Evolutionary conservation across 805 yeast genomes (phyloP), one percentile per base, ranked within the genome.

Genomic region (Schizosaccharomyces osmophilus): DNA sequence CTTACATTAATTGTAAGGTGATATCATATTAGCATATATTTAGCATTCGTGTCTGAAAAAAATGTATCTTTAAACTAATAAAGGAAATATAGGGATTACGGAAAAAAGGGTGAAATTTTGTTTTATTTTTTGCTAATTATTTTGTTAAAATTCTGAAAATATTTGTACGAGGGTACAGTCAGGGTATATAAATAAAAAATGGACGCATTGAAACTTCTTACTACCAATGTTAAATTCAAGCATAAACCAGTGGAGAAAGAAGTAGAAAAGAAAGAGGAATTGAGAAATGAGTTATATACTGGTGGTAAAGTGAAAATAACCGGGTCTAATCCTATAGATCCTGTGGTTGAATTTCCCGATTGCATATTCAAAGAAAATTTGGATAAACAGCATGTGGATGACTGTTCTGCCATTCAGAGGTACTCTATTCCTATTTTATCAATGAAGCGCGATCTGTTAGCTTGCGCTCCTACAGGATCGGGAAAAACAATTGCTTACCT

Each of bases 401-500:
- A 82, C 64, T 97, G 98, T 5, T 90, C 98, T 0, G 83, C 97
- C 2, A 86, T 93, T 67, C 99, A 93, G 73, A 79, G 87, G 64
- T 97, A 93, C 71, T 81, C 88, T 1, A 82, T 93, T 54, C 97
- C 98, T 1, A 74, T 81, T 9, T 72, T 86, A 15, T 72, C 87
- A 61, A 76, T 79, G 61, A 78, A 75, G 36, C 79, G 95, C 63
- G 97, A 90, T 69, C 70, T 93, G 42, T 75, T 93, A 55, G 95
- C 95, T 0, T 87, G 96, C 76, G 97, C 97, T 0, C 97, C 97
- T 59, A 93, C 98, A 0, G 98, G 98, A 67, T 87, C 97, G 4
- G 98, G 98, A 76, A 93, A 93, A 70, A 93, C 98, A 0, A 75
- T 93, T 59, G 95, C 97, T 39, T 93, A 85, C 69, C 73, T 86